These are phyloP conservation scores for Aspergillus spinulosporus DNA, from an alignment of 2,329 filamentous ascomycete genomes.

Conservation along the genomic window DNA sequence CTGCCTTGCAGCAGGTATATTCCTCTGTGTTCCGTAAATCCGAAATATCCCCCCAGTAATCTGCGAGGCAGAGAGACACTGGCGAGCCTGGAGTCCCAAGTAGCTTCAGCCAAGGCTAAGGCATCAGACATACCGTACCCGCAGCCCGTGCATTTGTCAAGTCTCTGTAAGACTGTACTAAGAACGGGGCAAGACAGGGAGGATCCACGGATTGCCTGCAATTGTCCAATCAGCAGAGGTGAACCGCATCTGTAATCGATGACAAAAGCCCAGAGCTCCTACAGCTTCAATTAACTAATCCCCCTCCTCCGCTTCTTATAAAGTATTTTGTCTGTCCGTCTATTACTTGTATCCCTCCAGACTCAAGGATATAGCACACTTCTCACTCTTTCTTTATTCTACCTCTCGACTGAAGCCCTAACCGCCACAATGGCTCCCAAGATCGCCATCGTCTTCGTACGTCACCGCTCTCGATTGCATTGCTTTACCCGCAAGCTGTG, in stretches of 20 bases:
- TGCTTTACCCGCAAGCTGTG: background rate
- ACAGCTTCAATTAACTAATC: background rate
- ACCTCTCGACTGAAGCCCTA: background rate
- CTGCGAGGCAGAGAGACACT: background rate
- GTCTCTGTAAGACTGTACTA: conserved; percentile 36
- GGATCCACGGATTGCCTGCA: conserved; percentile 1
- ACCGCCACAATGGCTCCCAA: conserved; percentile 75
- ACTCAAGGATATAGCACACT: background rate
- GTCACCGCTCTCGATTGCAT: conserved; percentile 31
- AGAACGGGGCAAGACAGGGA: conserved; percentile 7
- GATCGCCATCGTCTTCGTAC: conserved; percentile 85
- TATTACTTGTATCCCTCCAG: background rate
- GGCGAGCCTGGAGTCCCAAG: background rate
- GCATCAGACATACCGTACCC: too few species aligned
- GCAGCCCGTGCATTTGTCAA: conserved; percentile 31
- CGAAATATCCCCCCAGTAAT: background rate
- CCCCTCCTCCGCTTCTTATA: background rate
- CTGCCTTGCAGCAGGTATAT: background rate
- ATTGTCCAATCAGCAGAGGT: conserved; percentile 8
- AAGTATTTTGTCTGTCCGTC: background rate
- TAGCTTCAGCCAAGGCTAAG: background rate
- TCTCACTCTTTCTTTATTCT: background rate
- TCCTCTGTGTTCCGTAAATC: background rate
- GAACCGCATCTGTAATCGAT: conserved; percentile 29
- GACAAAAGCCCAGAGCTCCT: conserved; percentile 21